These are phyloP conservation scores for Gonapodya prolifera DNA, from an alignment of 192 early-diverging fungal species.

Conservation along the genomic window DNA sequence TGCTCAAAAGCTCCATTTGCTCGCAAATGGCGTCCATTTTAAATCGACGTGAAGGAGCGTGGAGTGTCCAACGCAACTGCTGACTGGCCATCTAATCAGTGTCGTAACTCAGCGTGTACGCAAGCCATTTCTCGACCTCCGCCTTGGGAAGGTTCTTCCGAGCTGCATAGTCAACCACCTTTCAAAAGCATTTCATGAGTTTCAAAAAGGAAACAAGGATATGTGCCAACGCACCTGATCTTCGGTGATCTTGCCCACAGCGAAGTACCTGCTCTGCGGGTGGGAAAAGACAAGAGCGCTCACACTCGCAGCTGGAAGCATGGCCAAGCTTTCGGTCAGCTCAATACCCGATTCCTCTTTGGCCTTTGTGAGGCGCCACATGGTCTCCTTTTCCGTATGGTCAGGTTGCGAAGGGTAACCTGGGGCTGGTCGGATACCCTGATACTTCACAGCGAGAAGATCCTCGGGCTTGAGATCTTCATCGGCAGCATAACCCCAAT, in stretches of 20 bases:
- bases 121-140: conserved; percentile 62
- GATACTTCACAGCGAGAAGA: conserved; percentile 82
- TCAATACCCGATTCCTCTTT: conserved; percentile 66
- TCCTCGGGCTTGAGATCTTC: conserved; percentile 67
- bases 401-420: conserved; percentile 94
- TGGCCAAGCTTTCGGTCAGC: conserved; percentile 86
- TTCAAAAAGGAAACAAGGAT: not conserved
- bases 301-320: conserved; percentile 84
- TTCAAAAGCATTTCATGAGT: not conserved
- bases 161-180: conserved; percentile 56
- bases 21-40: too few relatives aligned
- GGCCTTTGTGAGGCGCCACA: conserved; percentile 83
- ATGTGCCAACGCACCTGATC: conserved; percentile 49
- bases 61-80: too few relatives aligned
- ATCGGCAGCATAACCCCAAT: conserved; percentile 78
- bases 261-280: conserved; percentile 76
- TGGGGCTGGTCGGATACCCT: conserved; percentile 88
- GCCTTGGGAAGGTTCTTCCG: conserved; percentile 52
- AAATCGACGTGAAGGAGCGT: too few relatives aligned
- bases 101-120: conserved; percentile 59
- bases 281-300: conserved; percentile 66
- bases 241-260: conserved; percentile 85
- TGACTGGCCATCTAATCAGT: too few relatives aligned
- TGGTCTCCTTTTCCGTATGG: conserved; percentile 83
- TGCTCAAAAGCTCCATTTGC: too few relatives aligned